A percentile compares a stretch with the other conserved stretches of the same genome.
Conservation (phyloP, 441 rosid genomes). For the Pelargonium fulgidum region DNA sequence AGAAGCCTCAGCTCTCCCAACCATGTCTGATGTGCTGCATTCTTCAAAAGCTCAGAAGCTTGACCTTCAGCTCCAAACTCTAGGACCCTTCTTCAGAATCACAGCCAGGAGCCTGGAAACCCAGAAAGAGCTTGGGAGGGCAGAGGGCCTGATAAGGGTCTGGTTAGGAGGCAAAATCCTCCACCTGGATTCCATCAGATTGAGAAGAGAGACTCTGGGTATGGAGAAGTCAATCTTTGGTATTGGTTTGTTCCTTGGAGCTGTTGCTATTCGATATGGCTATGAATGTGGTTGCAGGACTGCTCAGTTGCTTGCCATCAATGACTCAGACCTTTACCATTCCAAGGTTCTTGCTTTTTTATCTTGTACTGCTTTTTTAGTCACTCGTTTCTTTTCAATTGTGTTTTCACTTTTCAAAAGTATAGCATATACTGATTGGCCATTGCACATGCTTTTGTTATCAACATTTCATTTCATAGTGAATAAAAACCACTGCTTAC, state of each 20-base stretch:
- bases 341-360: constrained; percentile 26
- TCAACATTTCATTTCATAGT: too few species aligned
- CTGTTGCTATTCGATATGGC: constrained; percentile 77
- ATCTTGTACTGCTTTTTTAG: too few species aligned
- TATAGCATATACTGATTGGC: too few species aligned
- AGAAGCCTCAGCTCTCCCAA: constrained; percentile 29
- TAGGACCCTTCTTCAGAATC: constrained; percentile 77
- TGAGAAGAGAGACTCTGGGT: constrained; percentile 60
- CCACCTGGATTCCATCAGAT: constrained; percentile 65
- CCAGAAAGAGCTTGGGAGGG: constrained; percentile 56
- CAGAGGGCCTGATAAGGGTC: constrained; percentile 65
- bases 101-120: constrained; percentile 57
- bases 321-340: constrained; percentile 81
- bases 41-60: constrained; percentile 67
- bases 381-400: too few species aligned
- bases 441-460: too few species aligned
- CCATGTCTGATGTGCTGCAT: constrained; percentile 61
- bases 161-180: constrained; percentile 73
- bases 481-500: too few species aligned
- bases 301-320: constrained; percentile 84
- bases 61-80: constrained; percentile 54
- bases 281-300: constrained; percentile 62
- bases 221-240: constrained; percentile 80
- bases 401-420: too few species aligned
- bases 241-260: constrained; percentile 78